Evolutionary conservation across 768 basidiomycete species (phyloP).

Genomic region (Mycena belliarum): DNA sequence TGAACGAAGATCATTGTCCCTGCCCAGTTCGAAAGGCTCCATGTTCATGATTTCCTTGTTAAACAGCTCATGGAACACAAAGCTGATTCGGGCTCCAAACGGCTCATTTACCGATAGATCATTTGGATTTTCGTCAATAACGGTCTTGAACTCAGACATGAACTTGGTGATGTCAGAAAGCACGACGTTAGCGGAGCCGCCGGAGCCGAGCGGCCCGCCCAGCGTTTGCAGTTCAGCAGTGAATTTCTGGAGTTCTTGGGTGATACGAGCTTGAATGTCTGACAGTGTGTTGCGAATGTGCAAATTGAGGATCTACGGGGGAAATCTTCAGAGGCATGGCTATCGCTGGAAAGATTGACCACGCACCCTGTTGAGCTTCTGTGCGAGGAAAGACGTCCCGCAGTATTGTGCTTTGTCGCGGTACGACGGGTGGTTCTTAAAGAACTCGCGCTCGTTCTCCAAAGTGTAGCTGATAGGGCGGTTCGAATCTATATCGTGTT

Average conservation of each 20-base stretch:
- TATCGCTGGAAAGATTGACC: background rate
- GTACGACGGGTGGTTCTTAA: conserved; percentile 92
- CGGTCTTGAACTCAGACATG: conserved; percentile 92
- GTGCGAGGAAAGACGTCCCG: conserved; percentile 94
- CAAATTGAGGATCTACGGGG: conserved; percentile 96
- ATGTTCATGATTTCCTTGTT: conserved; percentile 94
- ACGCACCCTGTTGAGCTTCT: conserved; percentile 92
- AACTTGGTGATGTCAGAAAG: conserved; percentile 99
- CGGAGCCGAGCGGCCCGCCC: conserved; percentile 88
- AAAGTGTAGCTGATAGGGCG: conserved; percentile 86
- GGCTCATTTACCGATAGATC: conserved; percentile 94
- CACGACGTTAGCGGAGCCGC: conserved; percentile 89
- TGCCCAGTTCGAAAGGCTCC: conserved; percentile 98
- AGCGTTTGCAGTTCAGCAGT: conserved; percentile 79
- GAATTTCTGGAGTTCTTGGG: conserved; percentile 87
- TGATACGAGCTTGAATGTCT: conserved; percentile 95
- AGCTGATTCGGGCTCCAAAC: conserved; percentile 97
- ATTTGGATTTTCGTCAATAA: conserved; percentile 96
- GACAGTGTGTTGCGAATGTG: conserved; percentile 98
- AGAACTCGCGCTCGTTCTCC: conserved; percentile 89
- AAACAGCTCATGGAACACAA: conserved; percentile 98
- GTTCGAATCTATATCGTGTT: conserved; percentile 90
- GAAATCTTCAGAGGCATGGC: background rate
- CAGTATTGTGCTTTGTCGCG: conserved; percentile 94
- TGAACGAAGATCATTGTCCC: conserved; percentile 95